Evolutionary conservation across 2,329 filamentous ascomycete genomes (phyloP), one percentile per base, ranked within the genome.

Genomic region (Botryotinia calthae): DNA sequence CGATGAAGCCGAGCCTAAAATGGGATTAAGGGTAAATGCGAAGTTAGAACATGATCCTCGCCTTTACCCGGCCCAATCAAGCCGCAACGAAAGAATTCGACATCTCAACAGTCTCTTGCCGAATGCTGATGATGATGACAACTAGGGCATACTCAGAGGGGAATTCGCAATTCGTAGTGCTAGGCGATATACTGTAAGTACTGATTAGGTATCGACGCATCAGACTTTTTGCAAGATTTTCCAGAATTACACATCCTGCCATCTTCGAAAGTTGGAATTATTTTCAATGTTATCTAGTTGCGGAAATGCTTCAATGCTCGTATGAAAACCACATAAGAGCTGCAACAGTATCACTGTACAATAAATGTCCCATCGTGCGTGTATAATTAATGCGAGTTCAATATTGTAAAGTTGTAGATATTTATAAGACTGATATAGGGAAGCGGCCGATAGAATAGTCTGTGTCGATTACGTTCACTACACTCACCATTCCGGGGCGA

Each of bases 1-100:
- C 34, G 89, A 90, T 74, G 87, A 91, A 75, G 89, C 83, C 10
- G 83, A 83, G n/a, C 86, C 84, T 1, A 82, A 82, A 31, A 85
- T 88, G 82, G 74, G 81, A 79, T 72, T 82, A 83, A 74, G 82
- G 80, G 72, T 83, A 82, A 72, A 87, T 58, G 74, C 78, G 51
- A 78, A 78, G 82, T 72, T 85, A 85, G 76, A 78, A 80, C 7
- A 78, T 74, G 72, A 78, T 71, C 75, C 72, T 22, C 40, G 34
- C 12, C 74, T 77, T 25, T 75, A 77, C 40, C 61, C 40, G 40
- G 37, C 8, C 22, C 54, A 51, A 18, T 10, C 16, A n/a, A 25
- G 28, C 9, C 14, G 16, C 9, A 20, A 4, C 18, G 14, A 18
- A 40, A 54, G 46, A 7, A 6, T 20, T 67, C 25, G 46, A 28